Conservation (phyloP, 2,329 filamentous ascomycete genomes). For the Fusarium austroafricanum region DNA sequence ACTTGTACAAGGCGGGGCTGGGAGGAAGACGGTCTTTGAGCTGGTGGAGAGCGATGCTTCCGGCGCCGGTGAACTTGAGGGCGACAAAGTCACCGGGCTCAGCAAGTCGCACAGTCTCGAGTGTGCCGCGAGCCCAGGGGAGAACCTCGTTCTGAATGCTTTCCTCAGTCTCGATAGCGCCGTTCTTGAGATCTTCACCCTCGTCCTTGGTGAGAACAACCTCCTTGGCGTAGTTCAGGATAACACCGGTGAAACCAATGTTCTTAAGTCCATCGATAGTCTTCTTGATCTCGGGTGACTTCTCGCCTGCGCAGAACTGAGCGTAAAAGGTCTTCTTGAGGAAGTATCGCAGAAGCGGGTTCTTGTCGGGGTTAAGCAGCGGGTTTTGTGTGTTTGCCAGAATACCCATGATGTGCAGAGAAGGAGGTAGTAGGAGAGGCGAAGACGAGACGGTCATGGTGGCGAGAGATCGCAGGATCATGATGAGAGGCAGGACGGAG, state of each 20-base stretch:
- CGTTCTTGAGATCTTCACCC: conserved; percentile 57
- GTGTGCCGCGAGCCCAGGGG: conserved; percentile 78
- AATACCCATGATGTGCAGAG: conserved; percentile 73
- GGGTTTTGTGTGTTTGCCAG: conserved; percentile 76
- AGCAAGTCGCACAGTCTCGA: conserved; percentile 79
- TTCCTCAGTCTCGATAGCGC: conserved; percentile 61
- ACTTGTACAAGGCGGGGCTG: conserved; percentile 71
- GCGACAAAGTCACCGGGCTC: conserved; percentile 71
- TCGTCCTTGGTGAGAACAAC: conserved; percentile 74
- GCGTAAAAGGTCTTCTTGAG: conserved; percentile 88
- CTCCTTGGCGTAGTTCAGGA: conserved; percentile 86
- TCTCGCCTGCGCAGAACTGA: conserved; percentile 91
- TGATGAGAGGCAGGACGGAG: conserved; percentile 73
- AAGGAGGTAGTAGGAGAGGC: conserved; percentile 74
- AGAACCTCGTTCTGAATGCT: conserved; percentile 70
- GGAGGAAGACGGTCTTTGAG: conserved; percentile 73
- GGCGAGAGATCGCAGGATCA: conserved; percentile 75
- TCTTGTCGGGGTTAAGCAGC: conserved; percentile 79
- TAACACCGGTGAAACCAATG: conserved; percentile 85
- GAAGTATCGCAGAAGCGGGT: conserved; percentile 75
- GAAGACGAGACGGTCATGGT: conserved; percentile 79
- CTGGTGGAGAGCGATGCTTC: conserved; percentile 74
- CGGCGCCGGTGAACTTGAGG: conserved; percentile 85
- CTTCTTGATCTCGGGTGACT: conserved; percentile 71
- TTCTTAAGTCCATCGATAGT: conserved; percentile 75